A percentile compares a stretch with the other conserved stretches of the same genome.
Evolutionary conservation across 768 basidiomycete genomes (phyloP).

Genomic region (Leccinum variicolor): DNA sequence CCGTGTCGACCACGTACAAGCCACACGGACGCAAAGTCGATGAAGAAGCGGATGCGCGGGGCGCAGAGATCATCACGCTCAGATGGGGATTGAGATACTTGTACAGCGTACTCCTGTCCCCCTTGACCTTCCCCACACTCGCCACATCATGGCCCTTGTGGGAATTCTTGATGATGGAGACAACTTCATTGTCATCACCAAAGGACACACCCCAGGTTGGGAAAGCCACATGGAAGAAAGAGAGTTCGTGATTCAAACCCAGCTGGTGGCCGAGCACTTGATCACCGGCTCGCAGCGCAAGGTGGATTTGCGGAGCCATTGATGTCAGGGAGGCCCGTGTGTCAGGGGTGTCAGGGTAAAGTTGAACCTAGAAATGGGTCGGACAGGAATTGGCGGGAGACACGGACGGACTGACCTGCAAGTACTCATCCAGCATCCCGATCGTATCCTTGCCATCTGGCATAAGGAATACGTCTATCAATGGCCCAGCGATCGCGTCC

Average conservation of each 20-base stretch:
- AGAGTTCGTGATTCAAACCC: slow-evolving; percentile 39
- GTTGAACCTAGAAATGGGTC: slow-evolving; percentile 42
- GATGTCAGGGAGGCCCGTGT: slow-evolving; percentile 43
- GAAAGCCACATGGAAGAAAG: slow-evolving; percentile 48
- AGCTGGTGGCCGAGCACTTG: slow-evolving; percentile 60
- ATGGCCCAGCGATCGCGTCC: slow-evolving; percentile 57
- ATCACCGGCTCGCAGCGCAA: slow-evolving; percentile 51
- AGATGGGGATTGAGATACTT: slow-evolving; percentile 91
- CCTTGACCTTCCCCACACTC: slow-evolving; percentile 78
- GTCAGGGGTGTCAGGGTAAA: slow-evolving; percentile 61
- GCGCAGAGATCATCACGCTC: slow-evolving; percentile 59
- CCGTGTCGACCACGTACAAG: slow-evolving; percentile 75
- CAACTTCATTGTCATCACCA: slow-evolving; percentile 54
- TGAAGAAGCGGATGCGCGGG: slow-evolving; percentile 5
- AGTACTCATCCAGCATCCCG: slow-evolving; percentile 69
- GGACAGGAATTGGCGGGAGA: not conserved
- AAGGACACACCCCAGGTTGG: slow-evolving; percentile 66
- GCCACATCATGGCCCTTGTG: slow-evolving; percentile 53
- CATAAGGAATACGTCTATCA: slow-evolving; percentile 58
- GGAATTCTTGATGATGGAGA: slow-evolving; percentile 45
- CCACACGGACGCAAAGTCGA: slow-evolving; percentile 42
- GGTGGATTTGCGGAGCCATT: slow-evolving; percentile 45
- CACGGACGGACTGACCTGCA: slow-evolving; percentile 52
- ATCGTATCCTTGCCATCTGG: slow-evolving; percentile 46
- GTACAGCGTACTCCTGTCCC: slow-evolving; percentile 85